Conservation (phyloP, 441 rosid genomes). For the Cnidoscolus chayamansa region DNA sequence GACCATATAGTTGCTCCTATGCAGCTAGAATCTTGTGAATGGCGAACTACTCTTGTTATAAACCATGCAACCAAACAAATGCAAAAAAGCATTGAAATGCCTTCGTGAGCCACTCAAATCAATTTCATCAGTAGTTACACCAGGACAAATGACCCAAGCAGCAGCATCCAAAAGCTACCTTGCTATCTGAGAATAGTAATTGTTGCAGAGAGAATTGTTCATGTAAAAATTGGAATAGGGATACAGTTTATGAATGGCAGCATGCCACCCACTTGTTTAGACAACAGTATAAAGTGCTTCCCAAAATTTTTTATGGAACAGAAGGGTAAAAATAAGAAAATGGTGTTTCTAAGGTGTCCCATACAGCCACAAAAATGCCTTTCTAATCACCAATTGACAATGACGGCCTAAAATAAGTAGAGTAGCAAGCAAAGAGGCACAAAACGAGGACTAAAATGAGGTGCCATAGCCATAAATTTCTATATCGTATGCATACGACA, state of each 20-base stretch:
- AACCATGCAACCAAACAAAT: neutral
- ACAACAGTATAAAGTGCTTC: neutral
- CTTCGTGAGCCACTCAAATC: constrained; percentile 85
- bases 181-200: constrained; percentile 48
- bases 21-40: neutral
- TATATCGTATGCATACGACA: too few relatives aligned
- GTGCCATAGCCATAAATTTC: too few relatives aligned
- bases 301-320: neutral
- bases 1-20: neutral
- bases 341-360: neutral
- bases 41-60: neutral
- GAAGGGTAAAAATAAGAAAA: neutral
- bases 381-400: neutral
- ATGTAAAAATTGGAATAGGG: neutral
- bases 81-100: too few relatives aligned
- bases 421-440: neutral
- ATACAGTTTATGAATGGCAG: neutral
- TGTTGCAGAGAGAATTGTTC: neutral
- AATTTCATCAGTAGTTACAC: constrained; percentile 94
- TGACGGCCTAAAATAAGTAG: neutral
- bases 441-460: neutral
- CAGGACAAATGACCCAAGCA: constrained; percentile 66
- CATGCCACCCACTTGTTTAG: neutral
- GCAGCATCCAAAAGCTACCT: constrained; percentile 92
- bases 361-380: neutral